Evolutionary conservation across 257 asterid genomes (phyloP).

Genomic region (Galeopsis tetrahit): DNA sequence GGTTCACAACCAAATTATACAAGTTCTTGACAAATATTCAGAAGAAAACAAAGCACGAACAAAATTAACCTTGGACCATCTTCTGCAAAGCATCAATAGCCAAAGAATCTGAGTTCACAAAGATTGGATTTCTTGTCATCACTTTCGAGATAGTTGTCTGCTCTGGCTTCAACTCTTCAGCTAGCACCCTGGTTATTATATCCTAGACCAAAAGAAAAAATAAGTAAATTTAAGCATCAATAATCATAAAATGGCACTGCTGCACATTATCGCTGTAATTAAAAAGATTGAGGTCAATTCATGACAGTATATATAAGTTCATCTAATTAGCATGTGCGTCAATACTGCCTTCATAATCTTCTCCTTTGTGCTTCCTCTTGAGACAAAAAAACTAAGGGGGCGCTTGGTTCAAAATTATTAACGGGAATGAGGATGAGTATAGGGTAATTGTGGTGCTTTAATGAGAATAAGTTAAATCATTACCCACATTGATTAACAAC

Average conservation of each 20-base stretch:
- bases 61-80: constrained; percentile 89
- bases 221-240: constrained; percentile 23
- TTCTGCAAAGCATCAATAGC: constrained; percentile 98
- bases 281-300: neutral
- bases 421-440: too few species aligned
- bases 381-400: neutral
- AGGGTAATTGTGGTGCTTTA: too few species aligned
- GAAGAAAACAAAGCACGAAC: constrained; percentile 12
- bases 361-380: constrained; percentile 22
- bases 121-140: constrained; percentile 94
- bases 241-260: constrained; percentile 12
- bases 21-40: constrained; percentile 2
- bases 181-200: constrained; percentile 90
- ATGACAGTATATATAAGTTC: constrained; percentile 11
- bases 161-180: constrained; percentile 93
- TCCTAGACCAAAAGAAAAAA: constrained; percentile 51
- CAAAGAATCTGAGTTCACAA: constrained; percentile 83
- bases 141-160: constrained; percentile 80
- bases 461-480: too few species aligned
- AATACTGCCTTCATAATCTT: constrained; percentile 18
- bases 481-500: too few species aligned
- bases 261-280: constrained; percentile 15
- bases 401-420: too few species aligned
- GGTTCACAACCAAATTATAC: constrained; percentile 26
- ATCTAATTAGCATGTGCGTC: constrained; percentile 22